These are phyloP conservation scores for Pestalotiopsis sp. DNA, from an alignment of 2,329 filamentous ascomycete species.

Conservation along the genomic window DNA sequence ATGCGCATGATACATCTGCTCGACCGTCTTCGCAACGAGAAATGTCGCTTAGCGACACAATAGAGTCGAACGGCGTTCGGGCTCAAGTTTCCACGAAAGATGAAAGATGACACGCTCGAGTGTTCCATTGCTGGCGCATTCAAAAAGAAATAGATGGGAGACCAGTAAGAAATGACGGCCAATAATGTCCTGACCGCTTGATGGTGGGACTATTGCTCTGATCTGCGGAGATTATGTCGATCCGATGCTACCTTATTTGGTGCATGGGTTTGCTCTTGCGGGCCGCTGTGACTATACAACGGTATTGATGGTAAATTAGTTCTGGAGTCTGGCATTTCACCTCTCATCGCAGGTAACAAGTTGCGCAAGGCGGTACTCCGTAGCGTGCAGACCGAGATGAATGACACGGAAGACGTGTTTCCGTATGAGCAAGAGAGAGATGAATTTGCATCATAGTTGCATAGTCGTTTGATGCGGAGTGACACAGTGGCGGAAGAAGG, in stretches of 20 bases:
- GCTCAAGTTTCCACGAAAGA: no score
- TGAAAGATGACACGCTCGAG: no score
- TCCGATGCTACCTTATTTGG: not conserved
- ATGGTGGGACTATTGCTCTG: not conserved
- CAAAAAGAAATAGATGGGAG: not conserved
- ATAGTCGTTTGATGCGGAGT: not conserved
- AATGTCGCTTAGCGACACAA: no score
- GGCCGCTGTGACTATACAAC: not conserved
- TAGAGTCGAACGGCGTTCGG: no score
- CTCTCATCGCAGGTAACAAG: not conserved
- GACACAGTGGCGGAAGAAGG: not conserved
- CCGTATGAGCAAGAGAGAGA: not conserved
- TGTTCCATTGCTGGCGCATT: not conserved
- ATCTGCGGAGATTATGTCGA: not conserved
- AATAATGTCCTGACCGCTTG: not conserved
- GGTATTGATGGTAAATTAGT: not conserved
- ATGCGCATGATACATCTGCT: no score
- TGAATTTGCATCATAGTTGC: conserved; percentile 1
- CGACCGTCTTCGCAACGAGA: no score
- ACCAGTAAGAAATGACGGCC: not conserved
- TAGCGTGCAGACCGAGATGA: not conserved
- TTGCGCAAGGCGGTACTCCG: not conserved
- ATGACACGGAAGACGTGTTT: not conserved
- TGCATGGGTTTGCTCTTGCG: not conserved
- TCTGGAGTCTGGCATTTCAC: not conserved